Evolutionary conservation across 2,329 filamentous ascomycete species (phyloP), one percentile per base, ranked within the genome.

Genomic region (Sporothrix euskadiensis): DNA sequence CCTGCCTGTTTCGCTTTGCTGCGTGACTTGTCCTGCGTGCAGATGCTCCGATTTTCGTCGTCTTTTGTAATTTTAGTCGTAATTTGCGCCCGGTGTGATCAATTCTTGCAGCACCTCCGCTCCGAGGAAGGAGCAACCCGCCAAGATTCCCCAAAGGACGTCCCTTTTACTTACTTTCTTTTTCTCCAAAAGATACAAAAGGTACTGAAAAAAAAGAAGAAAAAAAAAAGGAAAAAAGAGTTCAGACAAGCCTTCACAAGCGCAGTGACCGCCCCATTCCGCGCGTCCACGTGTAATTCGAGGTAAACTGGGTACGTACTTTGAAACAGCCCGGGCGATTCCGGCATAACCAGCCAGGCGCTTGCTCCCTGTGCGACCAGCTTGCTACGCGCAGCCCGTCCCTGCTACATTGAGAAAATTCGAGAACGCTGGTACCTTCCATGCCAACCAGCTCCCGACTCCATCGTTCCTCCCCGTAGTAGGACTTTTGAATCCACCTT

Each of bases 301-400:
- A 35, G 35, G 56, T 65, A n/a, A n/a, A n/a, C n/a, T n/a, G n/a
- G n/a, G n/a, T n/a, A n/a, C n/a, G n/a, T 66, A 56, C 65, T 73
- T 73, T 73, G 70, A 70, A 73, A 73, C 73, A 41, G 47, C 16
- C 68, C 73, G 73, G 73, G 73, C 49, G 70, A 74, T 73, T 61
- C 71, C 73, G 73, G 73, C 71, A 72, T 71, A 39, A 63, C 57
- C 39, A 47, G n/a, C 32, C 68, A 56, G 32, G 14, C 47, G 10
- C 10, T 16, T 26, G 66, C 47, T 26, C 47, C 44, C 44, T 52
- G 47, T 39, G n/a, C 68, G 32, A 56, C 68, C 52, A 30, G 49
- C 52, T 54, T 35, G n/a, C 49, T 14, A 35, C 30, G 32, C 32
- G n/a, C 30, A 16, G 68, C 12, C n/a, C 69, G 54, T 59, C 26